phyloP scores from a whole-genome alignment of 2,329 filamentous ascomycete genomes.

The Beauveria varroae region DNA sequence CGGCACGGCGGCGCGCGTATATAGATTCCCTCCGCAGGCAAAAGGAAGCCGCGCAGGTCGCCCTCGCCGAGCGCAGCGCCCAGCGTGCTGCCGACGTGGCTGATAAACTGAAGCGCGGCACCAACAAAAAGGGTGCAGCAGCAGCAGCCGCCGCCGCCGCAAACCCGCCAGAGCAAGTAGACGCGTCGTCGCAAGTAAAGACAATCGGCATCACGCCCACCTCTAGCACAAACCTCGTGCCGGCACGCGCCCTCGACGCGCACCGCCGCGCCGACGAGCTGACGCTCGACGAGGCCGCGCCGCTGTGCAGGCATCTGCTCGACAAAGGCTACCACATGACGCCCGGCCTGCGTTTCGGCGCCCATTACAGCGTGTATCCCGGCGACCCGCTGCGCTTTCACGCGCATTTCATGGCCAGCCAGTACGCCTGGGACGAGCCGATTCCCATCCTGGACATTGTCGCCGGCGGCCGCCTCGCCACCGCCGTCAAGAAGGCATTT shows the following conservation, averaged over 20 bases:
- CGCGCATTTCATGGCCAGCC: constrained; percentile 85
- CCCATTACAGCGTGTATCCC: constrained; percentile 89
- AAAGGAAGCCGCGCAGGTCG: constrained; percentile 34
- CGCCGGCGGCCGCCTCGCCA: constrained; percentile 78
- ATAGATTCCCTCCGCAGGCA: constrained; percentile 46
- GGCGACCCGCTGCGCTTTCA: constrained; percentile 93
- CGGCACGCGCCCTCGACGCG: constrained; percentile 12
- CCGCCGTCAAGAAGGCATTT: constrained; percentile 93
- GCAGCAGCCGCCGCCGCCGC: background rate
- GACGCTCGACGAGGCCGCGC: constrained; percentile 24
- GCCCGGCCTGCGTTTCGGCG: constrained; percentile 88
- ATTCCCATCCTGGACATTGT: constrained; percentile 80
- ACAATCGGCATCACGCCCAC: constrained; percentile 28
- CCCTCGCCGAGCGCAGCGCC: constrained; percentile 31
- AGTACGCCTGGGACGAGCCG: constrained; percentile 79
- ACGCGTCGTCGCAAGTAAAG: background rate
- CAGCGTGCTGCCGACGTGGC: constrained; percentile 25
- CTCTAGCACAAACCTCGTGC: constrained; percentile 25
- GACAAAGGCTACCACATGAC: constrained; percentile 76
- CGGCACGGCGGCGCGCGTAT: constrained; percentile 54
- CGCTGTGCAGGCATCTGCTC: constrained; percentile 76
- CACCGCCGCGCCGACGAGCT: constrained; percentile 14
- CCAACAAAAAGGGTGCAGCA: constrained; percentile 13
- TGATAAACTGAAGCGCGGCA: constrained; percentile 17
- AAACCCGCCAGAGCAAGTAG: background rate